Conservation (phyloP, 208 protist species). For the Porcisia hertigi region DNA sequence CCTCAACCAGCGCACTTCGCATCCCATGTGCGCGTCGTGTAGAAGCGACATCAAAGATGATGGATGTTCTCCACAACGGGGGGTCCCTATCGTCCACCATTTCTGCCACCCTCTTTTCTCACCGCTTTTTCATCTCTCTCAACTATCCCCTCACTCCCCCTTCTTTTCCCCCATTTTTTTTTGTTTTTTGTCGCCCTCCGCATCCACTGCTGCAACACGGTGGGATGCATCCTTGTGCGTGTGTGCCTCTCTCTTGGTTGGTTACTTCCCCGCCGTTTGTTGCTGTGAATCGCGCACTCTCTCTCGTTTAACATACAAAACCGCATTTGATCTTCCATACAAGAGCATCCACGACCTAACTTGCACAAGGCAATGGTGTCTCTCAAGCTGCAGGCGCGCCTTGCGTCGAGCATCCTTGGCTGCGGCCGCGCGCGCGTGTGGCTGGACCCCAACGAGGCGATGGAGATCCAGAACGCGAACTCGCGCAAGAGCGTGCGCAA, state of each 20-base stretch:
- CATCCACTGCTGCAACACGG: not conserved
- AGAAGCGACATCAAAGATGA: not conserved
- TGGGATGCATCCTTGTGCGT: not conserved
- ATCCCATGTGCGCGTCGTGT: not conserved
- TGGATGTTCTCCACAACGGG: not conserved
- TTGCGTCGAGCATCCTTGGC: constrained; percentile 97
- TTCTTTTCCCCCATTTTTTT: not conserved
- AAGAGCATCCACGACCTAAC: constrained; percentile 55
- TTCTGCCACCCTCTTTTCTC: not conserved
- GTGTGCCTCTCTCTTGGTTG: not conserved
- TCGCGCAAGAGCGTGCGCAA: constrained; percentile 87
- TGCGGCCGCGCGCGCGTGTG: constrained; percentile 98
- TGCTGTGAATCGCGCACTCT: not conserved
- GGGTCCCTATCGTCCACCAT: not conserved
- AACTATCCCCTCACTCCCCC: no score
- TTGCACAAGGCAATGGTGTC: constrained; percentile 96
- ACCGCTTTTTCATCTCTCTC: no score
- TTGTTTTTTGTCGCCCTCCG: not conserved
- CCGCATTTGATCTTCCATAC: not conserved
- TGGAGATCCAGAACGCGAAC: constrained; percentile 95
- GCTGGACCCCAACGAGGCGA: constrained; percentile 98
- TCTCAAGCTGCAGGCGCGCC: constrained; percentile 96
- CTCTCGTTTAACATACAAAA: not conserved
- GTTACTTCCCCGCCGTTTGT: not conserved
- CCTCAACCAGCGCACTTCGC: not conserved